Evolutionary conservation across 192 early-diverging fungal species (phyloP), one percentile per base, ranked within the genome.

Genomic region (Podila verticillata): DNA sequence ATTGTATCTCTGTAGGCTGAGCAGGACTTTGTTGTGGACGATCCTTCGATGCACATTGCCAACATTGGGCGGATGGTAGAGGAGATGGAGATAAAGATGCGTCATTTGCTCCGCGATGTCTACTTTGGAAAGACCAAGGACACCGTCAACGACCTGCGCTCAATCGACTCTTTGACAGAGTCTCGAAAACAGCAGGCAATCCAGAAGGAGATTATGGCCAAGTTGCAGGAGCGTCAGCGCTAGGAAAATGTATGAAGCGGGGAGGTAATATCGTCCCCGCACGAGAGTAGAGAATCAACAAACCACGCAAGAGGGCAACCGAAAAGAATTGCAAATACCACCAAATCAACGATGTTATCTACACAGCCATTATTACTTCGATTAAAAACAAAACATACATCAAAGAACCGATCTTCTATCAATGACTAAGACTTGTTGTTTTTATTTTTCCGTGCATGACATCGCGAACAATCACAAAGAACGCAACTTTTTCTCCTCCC

Each of bases 21-120:
- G 79, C 90, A 92, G 62, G 96, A 98, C 69, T 85, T 85, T 66
- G 89, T 91, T 12, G 81, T 93, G 0, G 98, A 98, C 47, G 88
- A 91, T 54, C 86, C 84, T 22, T 73, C 67, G 49, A 87, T 93
- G 56, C 98, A 99, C 65, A 90, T 99, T 64, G 91, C 87, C 51
- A 99, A 99, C 82, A 93, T 99, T 65, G 98, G 98, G 0, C 89
- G 93, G 19, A 94, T 99, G 90, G 92, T 99, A 10, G 98, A 99
- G 82, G 98, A 98, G 58, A 97, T 97, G 95, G 98, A 99, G 83
- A 84, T 93, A 66, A 98, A 98, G 84, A 96, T 98, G 96, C 93
- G 98, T 61, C 95, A 96, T 73, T 80, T 92, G 34, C 81, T 99
- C 66, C 92, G 96, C 75, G 94, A 96, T 72, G 95, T 99, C 24